phyloP scores from a whole-genome alignment of 257 asterid species.

The Salvia splendens region DNA sequence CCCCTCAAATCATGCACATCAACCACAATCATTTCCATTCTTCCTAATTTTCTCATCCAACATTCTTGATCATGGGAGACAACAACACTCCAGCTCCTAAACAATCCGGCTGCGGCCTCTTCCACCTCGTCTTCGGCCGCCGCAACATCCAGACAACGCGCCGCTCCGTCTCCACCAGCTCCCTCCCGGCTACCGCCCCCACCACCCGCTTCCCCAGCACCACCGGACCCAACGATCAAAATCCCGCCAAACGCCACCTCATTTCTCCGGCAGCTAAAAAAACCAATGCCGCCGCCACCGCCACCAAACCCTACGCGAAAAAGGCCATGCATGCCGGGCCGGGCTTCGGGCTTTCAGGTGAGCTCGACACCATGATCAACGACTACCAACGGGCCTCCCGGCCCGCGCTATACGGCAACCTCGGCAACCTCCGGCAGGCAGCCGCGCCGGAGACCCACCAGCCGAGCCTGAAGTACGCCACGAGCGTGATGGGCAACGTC shows the following conservation, averaged over 20 bases:
- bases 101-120: slow-evolving; percentile 67
- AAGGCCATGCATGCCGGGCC: slow-evolving; percentile 39
- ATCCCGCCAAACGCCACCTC: slow-evolving; percentile 48
- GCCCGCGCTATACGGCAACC: slow-evolving; percentile 54
- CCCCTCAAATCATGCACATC: neutral
- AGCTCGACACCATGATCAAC: slow-evolving; percentile 69
- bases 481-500: slow-evolving; percentile 56
- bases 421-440: slow-evolving; percentile 70
- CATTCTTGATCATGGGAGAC: slow-evolving; percentile 46
- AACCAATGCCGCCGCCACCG: neutral
- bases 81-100: slow-evolving; percentile 40
- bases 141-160: slow-evolving; percentile 38
- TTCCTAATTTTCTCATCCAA: neutral
- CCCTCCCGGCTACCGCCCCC: slow-evolving; percentile 37
- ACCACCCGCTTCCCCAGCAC: slow-evolving; percentile 45
- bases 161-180: slow-evolving; percentile 62
- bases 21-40: no score
- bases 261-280: slow-evolving; percentile 18
- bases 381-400: slow-evolving; percentile 54
- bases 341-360: slow-evolving; percentile 57
- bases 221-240: slow-evolving; percentile 35
- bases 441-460: neutral
- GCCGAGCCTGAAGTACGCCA: slow-evolving; percentile 35
- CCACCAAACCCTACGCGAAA: slow-evolving; percentile 9
- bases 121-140: slow-evolving; percentile 63